Evolutionary conservation across 1,139 yeast species (phyloP).

Genomic region (Candida sanyaensis): DNA sequence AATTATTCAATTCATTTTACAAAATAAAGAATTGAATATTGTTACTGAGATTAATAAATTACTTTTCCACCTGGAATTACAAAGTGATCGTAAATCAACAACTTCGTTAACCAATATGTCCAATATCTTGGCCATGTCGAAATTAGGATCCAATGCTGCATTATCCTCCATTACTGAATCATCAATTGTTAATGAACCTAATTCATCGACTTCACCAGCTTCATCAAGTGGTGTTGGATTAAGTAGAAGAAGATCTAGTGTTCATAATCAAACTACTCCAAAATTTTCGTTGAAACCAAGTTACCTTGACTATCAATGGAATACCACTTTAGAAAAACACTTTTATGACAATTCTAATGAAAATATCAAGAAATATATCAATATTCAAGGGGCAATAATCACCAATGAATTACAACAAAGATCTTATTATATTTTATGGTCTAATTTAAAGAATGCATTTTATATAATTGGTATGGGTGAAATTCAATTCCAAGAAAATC

Average conservation of each 20-base stretch:
- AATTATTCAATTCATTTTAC: slow-evolving; percentile 33
- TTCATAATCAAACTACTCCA: slow-evolving; percentile 25
- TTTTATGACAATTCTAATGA: slow-evolving; percentile 12
- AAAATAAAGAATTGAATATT: slow-evolving; percentile 38
- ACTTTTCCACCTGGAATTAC: slow-evolving; percentile 36
- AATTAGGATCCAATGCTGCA: slow-evolving; percentile 24
- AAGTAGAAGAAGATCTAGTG: slow-evolving; percentile 29
- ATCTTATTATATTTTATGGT: slow-evolving; percentile 40
- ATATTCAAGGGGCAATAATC: slow-evolving; percentile 40
- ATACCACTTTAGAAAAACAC: slow-evolving; percentile 9
- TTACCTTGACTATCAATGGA: slow-evolving; percentile 15
- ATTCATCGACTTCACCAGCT: background rate
- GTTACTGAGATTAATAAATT: slow-evolving; percentile 40
- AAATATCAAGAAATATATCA: slow-evolving; percentile 17
- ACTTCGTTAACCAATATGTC: slow-evolving; percentile 38
- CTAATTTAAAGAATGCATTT: slow-evolving; percentile 22
- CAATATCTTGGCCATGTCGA: slow-evolving; percentile 25
- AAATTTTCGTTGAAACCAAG: slow-evolving; percentile 39
- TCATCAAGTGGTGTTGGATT: background rate
- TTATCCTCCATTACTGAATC: slow-evolving; percentile 22
- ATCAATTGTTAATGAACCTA: background rate
- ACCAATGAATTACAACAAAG: slow-evolving; percentile 43
- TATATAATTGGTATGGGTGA: slow-evolving; percentile 41
- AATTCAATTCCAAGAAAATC: slow-evolving; percentile 21
- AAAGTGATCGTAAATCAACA: slow-evolving; percentile 34